Percentiles rank a stretch among this genome's conserved stretches.
Evolutionary conservation across 164 flowering plant genomes (phyloP).

Genomic region (Houttuynia cordata): DNA sequence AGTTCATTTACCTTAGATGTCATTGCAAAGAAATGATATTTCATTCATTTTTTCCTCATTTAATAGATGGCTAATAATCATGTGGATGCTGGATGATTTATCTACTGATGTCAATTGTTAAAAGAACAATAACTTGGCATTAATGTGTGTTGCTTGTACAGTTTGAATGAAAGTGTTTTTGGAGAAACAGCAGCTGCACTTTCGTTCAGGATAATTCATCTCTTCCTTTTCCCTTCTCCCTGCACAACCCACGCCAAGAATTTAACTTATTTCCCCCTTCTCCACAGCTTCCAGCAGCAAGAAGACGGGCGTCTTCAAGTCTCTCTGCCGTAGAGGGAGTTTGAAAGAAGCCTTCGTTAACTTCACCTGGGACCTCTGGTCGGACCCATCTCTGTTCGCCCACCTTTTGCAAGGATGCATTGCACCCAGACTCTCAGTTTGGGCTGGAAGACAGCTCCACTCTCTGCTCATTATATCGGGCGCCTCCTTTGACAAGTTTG

Average conservation of each 20-base stretch:
- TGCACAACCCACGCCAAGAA: too few species aligned
- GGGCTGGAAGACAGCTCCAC: slow-evolving; percentile 39
- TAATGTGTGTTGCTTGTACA: slow-evolving; percentile 17
- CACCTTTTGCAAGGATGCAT: slow-evolving; percentile 12
- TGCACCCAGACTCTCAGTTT: slow-evolving; percentile 26
- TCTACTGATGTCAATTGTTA: too few species aligned
- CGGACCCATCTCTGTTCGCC: slow-evolving; percentile 35
- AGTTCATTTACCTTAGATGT: too few species aligned
- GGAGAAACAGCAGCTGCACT: slow-evolving; percentile 79
- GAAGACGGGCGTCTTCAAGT: not conserved
- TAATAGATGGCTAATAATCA: too few species aligned
- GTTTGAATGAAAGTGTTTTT: slow-evolving; percentile 77
- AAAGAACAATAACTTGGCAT: not conserved
- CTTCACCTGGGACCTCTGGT: slow-evolving; percentile 28
- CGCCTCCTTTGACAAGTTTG: slow-evolving; percentile 36
- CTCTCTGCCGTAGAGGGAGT: slow-evolving; percentile 36
- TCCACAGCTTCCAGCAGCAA: too few species aligned
- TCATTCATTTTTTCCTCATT: not conserved
- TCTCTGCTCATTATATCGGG: slow-evolving; percentile 43
- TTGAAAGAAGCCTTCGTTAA: slow-evolving; percentile 34
- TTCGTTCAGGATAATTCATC: slow-evolving; percentile 77
- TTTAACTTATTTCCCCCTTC: too few species aligned
- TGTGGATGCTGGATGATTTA: not conserved
- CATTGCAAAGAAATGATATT: too few species aligned
- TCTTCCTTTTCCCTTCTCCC: too few species aligned